These are phyloP conservation scores for Candolleomyces eurysporus DNA, from an alignment of 768 basidiomycete species.

Conservation along the genomic window DNA sequence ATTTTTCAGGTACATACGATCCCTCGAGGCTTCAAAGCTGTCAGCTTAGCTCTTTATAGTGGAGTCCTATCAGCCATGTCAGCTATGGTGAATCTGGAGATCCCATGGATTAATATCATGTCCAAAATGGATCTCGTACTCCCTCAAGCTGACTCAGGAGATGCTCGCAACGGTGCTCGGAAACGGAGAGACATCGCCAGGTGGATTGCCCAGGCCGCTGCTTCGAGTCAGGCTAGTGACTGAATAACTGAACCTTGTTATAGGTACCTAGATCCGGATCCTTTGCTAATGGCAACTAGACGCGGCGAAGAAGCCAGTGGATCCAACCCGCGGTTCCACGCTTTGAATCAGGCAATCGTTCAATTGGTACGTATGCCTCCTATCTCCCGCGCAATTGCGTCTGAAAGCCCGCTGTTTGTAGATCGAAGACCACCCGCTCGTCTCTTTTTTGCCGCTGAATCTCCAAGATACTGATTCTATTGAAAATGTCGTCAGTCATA, in stretches of 20 bases:
- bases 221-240: not conserved
- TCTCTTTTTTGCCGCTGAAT: conserved; percentile 94
- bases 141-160: conserved; percentile 55
- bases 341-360: conserved; percentile 92
- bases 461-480: conserved; percentile 87
- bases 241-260: not conserved
- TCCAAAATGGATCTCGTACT: conserved; percentile 99
- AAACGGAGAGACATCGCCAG: conserved; percentile 80
- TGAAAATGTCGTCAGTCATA: conserved; percentile 88
- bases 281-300: conserved; percentile 71
- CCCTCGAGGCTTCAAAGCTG: not conserved
- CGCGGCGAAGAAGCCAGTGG: conserved; percentile 55
- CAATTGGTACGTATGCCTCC: conserved; percentile 64
- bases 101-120: conserved; percentile 97
- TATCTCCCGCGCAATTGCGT: no score
- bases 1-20: conserved; percentile 74
- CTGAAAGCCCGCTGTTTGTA: conserved; percentile 24
- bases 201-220: conserved; percentile 34
- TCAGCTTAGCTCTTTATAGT: conserved; percentile 32
- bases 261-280: conserved; percentile 95
- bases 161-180: conserved; percentile 70
- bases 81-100: conserved; percentile 96
- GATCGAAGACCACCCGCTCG: conserved; percentile 99
- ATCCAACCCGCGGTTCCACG: conserved; percentile 82
- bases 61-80: conserved; percentile 98